Evolutionary conservation across 768 basidiomycete genomes (phyloP).

Genomic region (Macrolepiota albuminosa): DNA sequence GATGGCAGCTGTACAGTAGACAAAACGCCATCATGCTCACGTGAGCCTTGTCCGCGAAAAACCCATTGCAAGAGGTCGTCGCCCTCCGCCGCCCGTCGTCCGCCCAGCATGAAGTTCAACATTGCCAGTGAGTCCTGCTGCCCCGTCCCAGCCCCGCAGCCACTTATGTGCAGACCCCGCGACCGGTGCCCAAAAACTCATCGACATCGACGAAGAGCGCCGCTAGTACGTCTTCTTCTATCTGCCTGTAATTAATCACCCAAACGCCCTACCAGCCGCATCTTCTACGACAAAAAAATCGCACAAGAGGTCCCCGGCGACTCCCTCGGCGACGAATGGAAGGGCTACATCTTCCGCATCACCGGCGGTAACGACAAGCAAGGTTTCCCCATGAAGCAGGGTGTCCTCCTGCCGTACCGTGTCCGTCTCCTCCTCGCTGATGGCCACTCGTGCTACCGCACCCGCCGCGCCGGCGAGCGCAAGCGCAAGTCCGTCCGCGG

Average conservation of each 20-base stretch:
- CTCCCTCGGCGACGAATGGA: conserved; percentile 91
- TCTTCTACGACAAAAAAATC: conserved; percentile 98
- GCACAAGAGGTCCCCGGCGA: conserved; percentile 91
- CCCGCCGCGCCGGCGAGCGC: conserved; percentile 89
- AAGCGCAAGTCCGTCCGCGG: conserved; percentile 99
- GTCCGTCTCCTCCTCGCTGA: conserved; percentile 90
- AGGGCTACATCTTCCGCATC: conserved; percentile 95
- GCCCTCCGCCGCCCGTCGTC: neutral
- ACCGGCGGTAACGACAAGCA: conserved; percentile 99
- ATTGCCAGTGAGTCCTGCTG: conserved; percentile 75
- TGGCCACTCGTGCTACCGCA: conserved; percentile 97
- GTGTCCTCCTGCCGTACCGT: conserved; percentile 92
- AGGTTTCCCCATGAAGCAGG: conserved; percentile 99
- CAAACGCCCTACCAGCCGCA: conserved; percentile 48
- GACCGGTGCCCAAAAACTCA: conserved; percentile 94
- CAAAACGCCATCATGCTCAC: conserved; percentile 44
- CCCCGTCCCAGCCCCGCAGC: neutral
- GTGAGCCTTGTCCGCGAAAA: conserved; percentile 16
- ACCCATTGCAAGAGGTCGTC: conserved; percentile 36
- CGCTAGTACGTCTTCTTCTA: conserved; percentile 50
- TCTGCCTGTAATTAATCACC: neutral
- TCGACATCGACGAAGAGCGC: conserved; percentile 92
- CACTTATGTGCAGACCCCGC: conserved; percentile 69
- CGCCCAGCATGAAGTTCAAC: conserved; percentile 93
- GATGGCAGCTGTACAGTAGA: conserved; percentile 52